Evolutionary conservation across 306 rosid species (phyloP).

Genomic region (Vigna reflexopilosa): DNA sequence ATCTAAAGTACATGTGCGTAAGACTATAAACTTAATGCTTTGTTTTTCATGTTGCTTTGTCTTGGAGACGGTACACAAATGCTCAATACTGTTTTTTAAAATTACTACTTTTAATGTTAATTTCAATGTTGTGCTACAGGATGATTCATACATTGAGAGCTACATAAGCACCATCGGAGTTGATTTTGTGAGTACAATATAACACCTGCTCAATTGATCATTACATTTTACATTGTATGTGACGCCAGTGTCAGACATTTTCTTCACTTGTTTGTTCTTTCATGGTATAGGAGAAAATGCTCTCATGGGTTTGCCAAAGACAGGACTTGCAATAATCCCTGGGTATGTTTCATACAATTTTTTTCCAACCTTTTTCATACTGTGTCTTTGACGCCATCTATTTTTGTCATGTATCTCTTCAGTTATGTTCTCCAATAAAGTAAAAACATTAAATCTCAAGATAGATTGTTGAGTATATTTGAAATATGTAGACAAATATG

Average conservation of each 20-base stretch:
- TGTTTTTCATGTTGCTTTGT: too few species aligned
- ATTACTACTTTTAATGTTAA: too few species aligned
- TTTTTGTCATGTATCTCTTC: constrained; percentile 25
- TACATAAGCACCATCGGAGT: too few species aligned
- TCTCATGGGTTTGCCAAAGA: constrained; percentile 87
- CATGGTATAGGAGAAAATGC: constrained; percentile 74
- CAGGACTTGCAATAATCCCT: constrained; percentile 96
- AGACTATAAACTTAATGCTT: too few species aligned
- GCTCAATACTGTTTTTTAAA: too few species aligned
- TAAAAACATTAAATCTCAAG: constrained; percentile 16
- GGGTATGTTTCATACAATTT: constrained; percentile 63
- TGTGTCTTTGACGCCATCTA: neutral
- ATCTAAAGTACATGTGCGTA: too few species aligned
- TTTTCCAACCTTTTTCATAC: constrained; percentile 2
- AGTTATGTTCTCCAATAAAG: constrained; percentile 24
- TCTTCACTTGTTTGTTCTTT: constrained; percentile 39
- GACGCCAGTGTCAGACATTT: constrained; percentile 23
- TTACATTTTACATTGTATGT: neutral
- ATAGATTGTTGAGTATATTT: constrained; percentile 8
- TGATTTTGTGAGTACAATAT: too few species aligned
- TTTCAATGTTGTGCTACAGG: too few species aligned
- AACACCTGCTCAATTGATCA: too few species aligned
- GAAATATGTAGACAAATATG: constrained; percentile 4
- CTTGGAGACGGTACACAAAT: too few species aligned
- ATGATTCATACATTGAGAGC: too few species aligned